Conservation (phyloP, 495 filamentous ascomycete genomes). For the Clavariopsis aquatica region DNA sequence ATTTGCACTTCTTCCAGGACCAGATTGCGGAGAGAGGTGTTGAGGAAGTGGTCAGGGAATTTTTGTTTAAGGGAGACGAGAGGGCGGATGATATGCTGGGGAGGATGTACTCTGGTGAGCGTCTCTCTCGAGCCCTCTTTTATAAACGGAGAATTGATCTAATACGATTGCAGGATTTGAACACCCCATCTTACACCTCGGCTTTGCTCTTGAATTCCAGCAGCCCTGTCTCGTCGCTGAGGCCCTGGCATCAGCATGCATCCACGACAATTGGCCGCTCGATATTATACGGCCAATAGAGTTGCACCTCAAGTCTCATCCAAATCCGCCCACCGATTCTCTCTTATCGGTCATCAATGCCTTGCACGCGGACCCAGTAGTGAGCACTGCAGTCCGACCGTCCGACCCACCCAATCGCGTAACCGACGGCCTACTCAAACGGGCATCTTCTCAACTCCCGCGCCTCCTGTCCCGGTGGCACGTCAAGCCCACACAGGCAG, state of each 20-base stretch:
- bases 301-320: neutral
- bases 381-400: neutral
- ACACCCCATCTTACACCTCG: conserved; percentile 22
- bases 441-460: neutral
- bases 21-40: conserved; percentile 4
- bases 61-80: conserved; percentile 15
- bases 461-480: neutral
- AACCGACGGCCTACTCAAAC: conserved; percentile 1
- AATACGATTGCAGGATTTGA: neutral
- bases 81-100: conserved; percentile 17
- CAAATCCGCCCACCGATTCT: neutral
- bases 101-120: conserved; percentile 9
- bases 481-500: neutral
- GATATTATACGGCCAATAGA: neutral
- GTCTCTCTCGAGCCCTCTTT: neutral
- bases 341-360: neutral
- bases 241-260: conserved; percentile 2
- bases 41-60: conserved; percentile 8
- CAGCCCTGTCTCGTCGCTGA: conserved; percentile 15
- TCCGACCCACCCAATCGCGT: conserved; percentile 8
- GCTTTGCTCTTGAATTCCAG: conserved; percentile 15
- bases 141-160: neutral
- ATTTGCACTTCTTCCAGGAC: conserved; percentile 9
- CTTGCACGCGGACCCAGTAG: neutral
- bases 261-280: conserved; percentile 15